phyloP scores from a whole-genome alignment of 2,329 filamentous ascomycete genomes.

The Phialemoniopsis sp. region DNA sequence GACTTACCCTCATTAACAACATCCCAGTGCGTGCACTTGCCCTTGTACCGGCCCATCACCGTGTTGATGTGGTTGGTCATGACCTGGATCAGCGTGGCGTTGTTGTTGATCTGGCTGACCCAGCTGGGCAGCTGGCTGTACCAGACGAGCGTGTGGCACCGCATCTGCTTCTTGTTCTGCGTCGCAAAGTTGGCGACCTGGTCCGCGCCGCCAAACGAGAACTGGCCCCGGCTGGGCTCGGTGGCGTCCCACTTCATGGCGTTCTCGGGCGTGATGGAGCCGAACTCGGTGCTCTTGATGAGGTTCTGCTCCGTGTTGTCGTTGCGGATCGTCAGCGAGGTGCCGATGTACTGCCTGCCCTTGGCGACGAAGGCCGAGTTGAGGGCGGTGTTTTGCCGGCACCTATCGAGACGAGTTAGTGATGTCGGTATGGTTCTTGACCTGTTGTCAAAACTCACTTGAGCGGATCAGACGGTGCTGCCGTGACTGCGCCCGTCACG shows the following conservation, averaged over 20 bases:
- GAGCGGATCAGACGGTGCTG: no score
- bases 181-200: slow-evolving; percentile 33
- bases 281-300: slow-evolving; percentile 49
- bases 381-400: slow-evolving; percentile 8
- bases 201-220: slow-evolving; percentile 51
- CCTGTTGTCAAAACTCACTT: background rate
- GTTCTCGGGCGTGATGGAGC: slow-evolving; percentile 46
- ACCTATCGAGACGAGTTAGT: no score
- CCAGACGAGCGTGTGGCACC: slow-evolving; percentile 50
- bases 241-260: slow-evolving; percentile 53
- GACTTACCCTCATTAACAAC: slow-evolving; percentile 43
- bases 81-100: background rate
- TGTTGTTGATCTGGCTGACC: slow-evolving; percentile 22
- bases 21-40: slow-evolving; percentile 47
- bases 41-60: slow-evolving; percentile 19
- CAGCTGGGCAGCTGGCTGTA: slow-evolving; percentile 46
- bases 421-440: background rate
- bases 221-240: slow-evolving; percentile 48
- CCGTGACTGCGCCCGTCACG: no score
- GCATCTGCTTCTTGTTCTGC: slow-evolving; percentile 34
- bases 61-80: background rate
- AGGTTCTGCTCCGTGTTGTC: slow-evolving; percentile 47
- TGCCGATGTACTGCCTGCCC: slow-evolving; percentile 45
- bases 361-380: slow-evolving; percentile 17
- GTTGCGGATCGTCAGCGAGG: slow-evolving; percentile 50